Evolutionary conservation across 306 rosid genomes (phyloP).

Genomic region (Herpetospermum pedunculosum): DNA sequence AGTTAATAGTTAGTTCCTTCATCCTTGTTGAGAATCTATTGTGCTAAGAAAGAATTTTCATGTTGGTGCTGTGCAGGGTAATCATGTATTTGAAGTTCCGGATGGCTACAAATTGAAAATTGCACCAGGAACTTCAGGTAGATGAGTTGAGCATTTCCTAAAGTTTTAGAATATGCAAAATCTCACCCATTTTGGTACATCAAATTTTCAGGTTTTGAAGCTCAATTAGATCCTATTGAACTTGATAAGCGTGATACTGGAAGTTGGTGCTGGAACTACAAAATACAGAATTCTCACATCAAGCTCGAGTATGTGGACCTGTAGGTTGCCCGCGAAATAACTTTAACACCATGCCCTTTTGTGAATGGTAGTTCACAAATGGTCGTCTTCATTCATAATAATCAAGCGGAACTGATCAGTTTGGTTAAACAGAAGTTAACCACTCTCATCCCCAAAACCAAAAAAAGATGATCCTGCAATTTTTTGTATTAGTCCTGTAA

Average conservation of each 20-base stretch:
- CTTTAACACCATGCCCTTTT: slow-evolving; percentile 13
- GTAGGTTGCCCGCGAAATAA: slow-evolving; percentile 17
- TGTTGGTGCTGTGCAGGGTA: slow-evolving; percentile 45
- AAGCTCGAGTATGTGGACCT: slow-evolving; percentile 47
- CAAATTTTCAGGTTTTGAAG: slow-evolving; percentile 36
- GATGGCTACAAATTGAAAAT: slow-evolving; percentile 68
- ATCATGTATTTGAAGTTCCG: slow-evolving; percentile 81
- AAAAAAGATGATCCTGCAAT: neutral
- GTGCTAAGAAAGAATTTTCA: neutral
- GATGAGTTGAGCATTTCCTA: neutral
- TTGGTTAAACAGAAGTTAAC: slow-evolving; percentile 71
- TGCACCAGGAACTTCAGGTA: slow-evolving; percentile 52
- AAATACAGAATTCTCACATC: slow-evolving; percentile 48
- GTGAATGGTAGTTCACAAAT: slow-evolving; percentile 85
- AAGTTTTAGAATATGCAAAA: neutral
- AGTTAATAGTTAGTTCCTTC: neutral
- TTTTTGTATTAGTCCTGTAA: slow-evolving; percentile 18
- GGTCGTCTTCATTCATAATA: slow-evolving; percentile 20
- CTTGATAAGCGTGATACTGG: slow-evolving; percentile 50
- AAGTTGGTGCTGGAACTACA: slow-evolving; percentile 89
- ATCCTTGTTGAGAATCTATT: neutral
- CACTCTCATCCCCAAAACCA: slow-evolving; percentile 11
- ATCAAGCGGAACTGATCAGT: slow-evolving; percentile 7
- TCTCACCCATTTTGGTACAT: neutral
- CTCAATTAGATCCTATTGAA: slow-evolving; percentile 43